These are phyloP conservation scores for Quercus phellos DNA, from an alignment of 331 rosid species.

Conservation along the genomic window DNA sequence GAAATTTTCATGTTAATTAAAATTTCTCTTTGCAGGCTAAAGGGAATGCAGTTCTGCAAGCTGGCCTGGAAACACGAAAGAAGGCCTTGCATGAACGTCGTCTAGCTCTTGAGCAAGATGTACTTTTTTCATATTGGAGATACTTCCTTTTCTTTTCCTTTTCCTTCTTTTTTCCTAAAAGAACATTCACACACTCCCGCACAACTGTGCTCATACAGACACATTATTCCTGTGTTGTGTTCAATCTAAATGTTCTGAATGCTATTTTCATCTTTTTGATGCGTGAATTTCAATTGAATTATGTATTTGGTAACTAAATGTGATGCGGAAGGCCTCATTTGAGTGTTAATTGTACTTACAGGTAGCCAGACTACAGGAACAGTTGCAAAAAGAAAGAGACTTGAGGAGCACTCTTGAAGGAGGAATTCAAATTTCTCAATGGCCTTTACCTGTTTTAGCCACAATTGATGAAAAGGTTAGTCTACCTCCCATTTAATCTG, in stretches of 20 bases:
- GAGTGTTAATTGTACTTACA: conserved; percentile 23
- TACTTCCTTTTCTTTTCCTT: conserved; percentile 9
- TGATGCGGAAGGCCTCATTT: conserved; percentile 7
- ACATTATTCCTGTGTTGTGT: not conserved
- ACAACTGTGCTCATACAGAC: too few species aligned
- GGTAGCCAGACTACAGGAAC: conserved; percentile 73
- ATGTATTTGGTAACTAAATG: not conserved
- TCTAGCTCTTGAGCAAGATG: conserved; percentile 77
- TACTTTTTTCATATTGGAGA: conserved; percentile 30
- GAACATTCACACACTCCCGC: too few species aligned
- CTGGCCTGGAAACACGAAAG: conserved; percentile 49
- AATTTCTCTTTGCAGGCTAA: conserved; percentile 41
- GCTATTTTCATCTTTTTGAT: not conserved
- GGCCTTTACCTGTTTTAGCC: conserved; percentile 31
- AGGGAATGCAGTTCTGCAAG: conserved; percentile 52
- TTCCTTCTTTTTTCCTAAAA: not conserved
- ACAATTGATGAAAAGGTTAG: conserved; percentile 43
- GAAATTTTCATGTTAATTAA: not conserved
- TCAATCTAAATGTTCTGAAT: not conserved
- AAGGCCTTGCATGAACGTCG: conserved; percentile 60
- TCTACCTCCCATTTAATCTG: conserved; percentile 18
- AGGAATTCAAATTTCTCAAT: conserved; percentile 40
- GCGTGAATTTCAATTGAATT: not conserved
- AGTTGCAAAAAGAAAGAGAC: conserved; percentile 64
- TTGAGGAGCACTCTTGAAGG: conserved; percentile 49